Evolutionary conservation across 2,329 filamentous ascomycete species (phyloP).

Genomic region (Cercospora canescens): DNA sequence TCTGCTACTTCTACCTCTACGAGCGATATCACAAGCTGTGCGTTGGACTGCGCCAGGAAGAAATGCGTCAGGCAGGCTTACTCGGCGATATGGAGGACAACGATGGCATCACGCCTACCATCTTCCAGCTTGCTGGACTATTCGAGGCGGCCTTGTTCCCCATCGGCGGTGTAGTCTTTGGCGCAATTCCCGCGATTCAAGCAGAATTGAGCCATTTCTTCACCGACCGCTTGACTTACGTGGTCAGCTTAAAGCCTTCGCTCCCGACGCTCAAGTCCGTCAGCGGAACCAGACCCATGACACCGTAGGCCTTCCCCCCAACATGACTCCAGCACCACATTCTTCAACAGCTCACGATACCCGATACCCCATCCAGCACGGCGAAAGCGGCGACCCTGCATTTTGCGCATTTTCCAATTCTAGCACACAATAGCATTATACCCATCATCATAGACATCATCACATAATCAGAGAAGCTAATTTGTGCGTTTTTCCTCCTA

Average conservation of each 20-base stretch:
- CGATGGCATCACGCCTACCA: conserved; percentile 28
- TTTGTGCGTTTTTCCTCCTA: neutral
- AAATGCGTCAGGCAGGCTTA: conserved; percentile 67
- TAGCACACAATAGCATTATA: neutral
- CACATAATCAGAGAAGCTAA: conserved; percentile 8
- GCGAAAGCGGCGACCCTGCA: conserved; percentile 1
- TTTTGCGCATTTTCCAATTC: neutral
- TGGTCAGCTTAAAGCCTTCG: conserved; percentile 67
- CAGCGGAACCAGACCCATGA: conserved; percentile 22
- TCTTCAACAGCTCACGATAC: neutral
- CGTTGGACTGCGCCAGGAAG: conserved; percentile 60
- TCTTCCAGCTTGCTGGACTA: conserved; percentile 40
- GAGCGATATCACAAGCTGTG: conserved; percentile 66
- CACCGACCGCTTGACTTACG: conserved; percentile 68
- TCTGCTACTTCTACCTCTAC: conserved; percentile 65
- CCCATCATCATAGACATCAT: conserved; percentile 2
- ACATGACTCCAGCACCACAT: neutral
- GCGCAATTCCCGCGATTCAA: conserved; percentile 66
- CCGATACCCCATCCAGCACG: neutral
- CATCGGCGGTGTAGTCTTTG: conserved; percentile 66
- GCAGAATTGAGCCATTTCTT: conserved; percentile 70
- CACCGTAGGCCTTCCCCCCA: conserved; percentile 20
- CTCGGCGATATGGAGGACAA: conserved; percentile 57
- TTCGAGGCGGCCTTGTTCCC: conserved; percentile 70
- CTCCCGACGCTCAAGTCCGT: conserved; percentile 18